Base-by-base conservation (phyloP, 1,139 yeast genomes). In the Yamadazyma oceani region DNA sequence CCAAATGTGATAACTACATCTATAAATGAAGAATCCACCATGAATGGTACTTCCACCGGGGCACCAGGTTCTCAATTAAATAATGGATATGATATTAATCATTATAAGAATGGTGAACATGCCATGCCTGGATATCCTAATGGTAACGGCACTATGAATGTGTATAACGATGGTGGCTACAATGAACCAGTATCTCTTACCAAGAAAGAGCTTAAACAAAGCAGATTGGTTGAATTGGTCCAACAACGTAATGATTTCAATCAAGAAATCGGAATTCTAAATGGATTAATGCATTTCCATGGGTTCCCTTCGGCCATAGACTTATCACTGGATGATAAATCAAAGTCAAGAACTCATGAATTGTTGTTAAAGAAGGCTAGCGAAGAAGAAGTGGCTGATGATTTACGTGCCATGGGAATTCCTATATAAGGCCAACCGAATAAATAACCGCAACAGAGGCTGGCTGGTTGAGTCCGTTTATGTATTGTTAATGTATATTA, bases 271-370 rank as follows among this genome's bases (percentile, higher is more conserved):
- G 77, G 85, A 17, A 56, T 71, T 19, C 65, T 84, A 45, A 69
- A 75, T 39, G 85, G 85, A 4, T 60, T 85, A 36, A 58, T 76
- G 10, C 71, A 74, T 49, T 73, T 75, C 49, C 71, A 76, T 43
- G 88, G 89, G 7, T 74, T 82, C 43, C 89, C 92, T 2, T 77
- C 83, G n/a, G 85, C 87, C 0, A 73, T 82, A 2, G 63, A 68
- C 36, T 50, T 64, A 19, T 49, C 61, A 14, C 49, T 60, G 37
- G 45, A 53, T 22, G 67, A 58, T 32, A 42, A 43, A 9, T 28
- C 39, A 2, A 25, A 17, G 16, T 27, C 44, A 41, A 17, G 42
- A 32, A 27, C 10, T 16, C 60, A 61, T n/a, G 75, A 69, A 45
- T 53, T 69, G 15, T 53, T 71, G 35, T 61, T 83, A 40, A 66